These are phyloP conservation scores for Candida golubevii DNA, from an alignment of 805 yeast species.

Conservation along the genomic window DNA sequence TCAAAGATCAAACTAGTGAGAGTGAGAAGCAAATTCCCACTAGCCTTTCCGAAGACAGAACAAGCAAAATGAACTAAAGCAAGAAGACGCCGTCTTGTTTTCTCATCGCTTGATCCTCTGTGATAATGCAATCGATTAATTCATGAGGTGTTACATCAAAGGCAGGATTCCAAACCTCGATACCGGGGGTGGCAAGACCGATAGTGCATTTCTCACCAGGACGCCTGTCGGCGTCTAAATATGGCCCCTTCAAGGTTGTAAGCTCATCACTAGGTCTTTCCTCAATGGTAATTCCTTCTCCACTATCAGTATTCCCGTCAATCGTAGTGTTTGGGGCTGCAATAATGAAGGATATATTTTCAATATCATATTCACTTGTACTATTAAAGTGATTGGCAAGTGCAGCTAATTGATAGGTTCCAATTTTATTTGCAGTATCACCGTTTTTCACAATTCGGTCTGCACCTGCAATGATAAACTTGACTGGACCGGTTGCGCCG, in stretches of 20 bases:
- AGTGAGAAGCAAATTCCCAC: no score
- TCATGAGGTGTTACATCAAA: slow-evolving; percentile 89
- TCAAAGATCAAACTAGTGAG: no score
- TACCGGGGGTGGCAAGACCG: slow-evolving; percentile 79
- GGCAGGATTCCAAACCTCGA: slow-evolving; percentile 92
- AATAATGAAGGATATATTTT: slow-evolving; percentile 73
- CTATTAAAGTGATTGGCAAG: slow-evolving; percentile 52
- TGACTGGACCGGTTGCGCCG: slow-evolving; percentile 56
- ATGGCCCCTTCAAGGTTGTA: slow-evolving; percentile 65
- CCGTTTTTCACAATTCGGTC: slow-evolving; percentile 92
- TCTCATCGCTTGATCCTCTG: slow-evolving; percentile 50
- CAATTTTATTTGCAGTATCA: slow-evolving; percentile 94
- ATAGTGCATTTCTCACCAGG: slow-evolving; percentile 47
- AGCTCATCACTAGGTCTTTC: slow-evolving; percentile 81
- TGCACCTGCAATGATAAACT: slow-evolving; percentile 89
- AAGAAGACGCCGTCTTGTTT: slow-evolving; percentile 10
- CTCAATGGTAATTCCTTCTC: slow-evolving; percentile 79
- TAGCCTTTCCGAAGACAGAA: no score
- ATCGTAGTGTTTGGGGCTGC: slow-evolving; percentile 95
- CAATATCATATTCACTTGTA: slow-evolving; percentile 22
- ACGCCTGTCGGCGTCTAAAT: slow-evolving; percentile 21
- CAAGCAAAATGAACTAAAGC: not conserved
- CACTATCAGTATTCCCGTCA: slow-evolving; percentile 61
- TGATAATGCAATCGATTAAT: slow-evolving; percentile 82
- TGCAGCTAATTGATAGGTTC: slow-evolving; percentile 84